Evolutionary conservation across 163 green algal species (phyloP).

Genomic region (Chloromonas sp.): DNA sequence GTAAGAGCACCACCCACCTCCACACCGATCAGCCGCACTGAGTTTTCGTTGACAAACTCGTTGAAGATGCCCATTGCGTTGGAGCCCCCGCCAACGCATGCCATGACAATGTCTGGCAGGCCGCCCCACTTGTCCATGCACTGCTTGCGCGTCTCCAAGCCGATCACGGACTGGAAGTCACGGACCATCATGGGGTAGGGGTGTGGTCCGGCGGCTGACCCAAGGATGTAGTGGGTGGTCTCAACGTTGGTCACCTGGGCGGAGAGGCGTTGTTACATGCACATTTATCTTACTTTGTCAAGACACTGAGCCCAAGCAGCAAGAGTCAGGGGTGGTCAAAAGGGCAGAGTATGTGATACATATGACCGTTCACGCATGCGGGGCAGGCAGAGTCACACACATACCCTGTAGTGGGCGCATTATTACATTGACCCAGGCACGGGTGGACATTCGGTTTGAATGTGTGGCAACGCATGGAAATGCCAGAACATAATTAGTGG

Average conservation of each 20-base stretch:
- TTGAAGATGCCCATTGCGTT: conserved; percentile 99
- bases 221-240: conserved; percentile 98
- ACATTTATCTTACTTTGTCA: too few species aligned
- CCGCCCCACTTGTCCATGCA: conserved; percentile 79
- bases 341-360: too few species aligned
- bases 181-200: conserved; percentile 99
- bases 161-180: conserved; percentile 96
- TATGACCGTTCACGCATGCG: too few species aligned
- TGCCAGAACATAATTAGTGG: too few species aligned
- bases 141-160: conserved; percentile 79
- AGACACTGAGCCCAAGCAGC: too few species aligned
- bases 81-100: conserved; percentile 94
- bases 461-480: too few species aligned
- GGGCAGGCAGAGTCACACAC: too few species aligned
- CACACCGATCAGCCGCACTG: conserved; percentile 60
- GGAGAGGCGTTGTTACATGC: neutral
- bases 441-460: too few species aligned
- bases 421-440: too few species aligned
- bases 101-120: conserved; percentile 90
- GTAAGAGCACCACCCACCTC: conserved; percentile 32
- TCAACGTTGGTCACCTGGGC: conserved; percentile 89
- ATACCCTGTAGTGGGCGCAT: too few species aligned
- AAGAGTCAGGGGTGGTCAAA: too few species aligned
- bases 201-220: conserved; percentile 91
- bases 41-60: conserved; percentile 36